phyloP scores from a whole-genome alignment of 2,329 filamentous ascomycete species.

The Penicillium glabrum region DNA sequence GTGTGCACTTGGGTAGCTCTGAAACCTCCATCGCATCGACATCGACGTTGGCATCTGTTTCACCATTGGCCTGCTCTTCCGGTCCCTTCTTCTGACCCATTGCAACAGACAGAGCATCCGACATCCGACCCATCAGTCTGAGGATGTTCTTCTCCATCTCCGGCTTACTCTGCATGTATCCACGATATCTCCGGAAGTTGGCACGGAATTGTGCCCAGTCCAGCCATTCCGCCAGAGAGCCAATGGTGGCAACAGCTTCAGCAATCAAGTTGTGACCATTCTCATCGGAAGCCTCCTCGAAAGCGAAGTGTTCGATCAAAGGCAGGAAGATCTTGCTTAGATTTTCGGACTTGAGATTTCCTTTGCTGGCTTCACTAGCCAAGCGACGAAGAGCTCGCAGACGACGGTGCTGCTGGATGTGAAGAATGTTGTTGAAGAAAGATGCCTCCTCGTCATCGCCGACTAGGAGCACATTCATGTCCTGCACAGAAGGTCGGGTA shows the following conservation, averaged over 20 bases:
- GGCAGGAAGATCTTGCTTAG: slow-evolving; percentile 86
- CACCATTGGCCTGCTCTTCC: slow-evolving; percentile 18
- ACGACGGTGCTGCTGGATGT: slow-evolving; percentile 83
- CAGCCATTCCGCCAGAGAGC: slow-evolving; percentile 69
- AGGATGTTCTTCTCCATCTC: slow-evolving; percentile 85
- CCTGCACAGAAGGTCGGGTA: slow-evolving; percentile 68
- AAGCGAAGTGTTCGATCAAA: slow-evolving; percentile 89
- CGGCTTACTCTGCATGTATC: slow-evolving; percentile 76
- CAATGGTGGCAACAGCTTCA: slow-evolving; percentile 80
- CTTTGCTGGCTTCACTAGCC: slow-evolving; percentile 63
- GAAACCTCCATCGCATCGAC: slow-evolving; percentile 31
- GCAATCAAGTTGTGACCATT: slow-evolving; percentile 77
- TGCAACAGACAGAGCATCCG: slow-evolving; percentile 69
- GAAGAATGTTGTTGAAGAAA: slow-evolving; percentile 91
- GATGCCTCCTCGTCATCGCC: slow-evolving; percentile 74
- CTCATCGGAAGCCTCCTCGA: slow-evolving; percentile 77
- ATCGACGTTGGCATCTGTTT: slow-evolving; percentile 22
- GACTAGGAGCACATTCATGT: slow-evolving; percentile 70
- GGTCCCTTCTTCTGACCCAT: slow-evolving; percentile 34
- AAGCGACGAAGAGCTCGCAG: slow-evolving; percentile 79
- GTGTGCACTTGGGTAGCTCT: slow-evolving; percentile 37
- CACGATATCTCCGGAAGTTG: slow-evolving; percentile 78
- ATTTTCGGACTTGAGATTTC: slow-evolving; percentile 71
- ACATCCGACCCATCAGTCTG: slow-evolving; percentile 74
- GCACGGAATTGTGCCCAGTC: slow-evolving; percentile 91